phyloP scores from a whole-genome alignment of 1,284 basidiomycete species.

The Crocinoboletus sp. region DNA sequence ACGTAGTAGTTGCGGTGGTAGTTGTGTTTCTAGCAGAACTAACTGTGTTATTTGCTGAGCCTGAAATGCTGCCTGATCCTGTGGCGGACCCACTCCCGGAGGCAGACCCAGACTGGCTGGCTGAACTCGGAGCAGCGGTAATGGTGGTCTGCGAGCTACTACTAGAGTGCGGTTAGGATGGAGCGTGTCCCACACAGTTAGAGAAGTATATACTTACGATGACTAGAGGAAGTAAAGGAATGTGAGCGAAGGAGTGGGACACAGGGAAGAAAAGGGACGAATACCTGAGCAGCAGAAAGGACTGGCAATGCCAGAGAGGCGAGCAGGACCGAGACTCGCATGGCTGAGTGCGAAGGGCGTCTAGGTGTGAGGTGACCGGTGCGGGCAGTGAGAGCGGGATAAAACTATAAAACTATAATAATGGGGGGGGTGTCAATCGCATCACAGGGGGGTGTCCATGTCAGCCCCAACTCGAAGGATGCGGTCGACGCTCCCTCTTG shows the following conservation, averaged over 20 bases:
- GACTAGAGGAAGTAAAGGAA: slow-evolving; percentile 15
- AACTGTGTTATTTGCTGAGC: slow-evolving; percentile 16
- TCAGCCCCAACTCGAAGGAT: too few relatives aligned
- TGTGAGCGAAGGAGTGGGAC: neutral
- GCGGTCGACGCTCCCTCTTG: neutral
- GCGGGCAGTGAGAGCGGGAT: slow-evolving; percentile 9
- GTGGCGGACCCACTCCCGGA: slow-evolving; percentile 20
- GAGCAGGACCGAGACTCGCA: slow-evolving; percentile 23
- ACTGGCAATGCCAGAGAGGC: slow-evolving; percentile 22
- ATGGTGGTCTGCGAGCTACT: slow-evolving; percentile 39
- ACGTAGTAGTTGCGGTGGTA: slow-evolving; percentile 32
- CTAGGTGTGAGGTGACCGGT: slow-evolving; percentile 1
- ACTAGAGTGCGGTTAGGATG: slow-evolving; percentile 35
- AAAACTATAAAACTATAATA: slow-evolving; percentile 13
- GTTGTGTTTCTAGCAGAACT: slow-evolving; percentile 27
- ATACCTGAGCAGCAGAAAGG: slow-evolving; percentile 28
- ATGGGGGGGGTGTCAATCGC: slow-evolving; percentile 8
- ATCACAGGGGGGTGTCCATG: slow-evolving; percentile 13
- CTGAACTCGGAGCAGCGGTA: slow-evolving; percentile 39
- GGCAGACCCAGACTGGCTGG: slow-evolving; percentile 26
- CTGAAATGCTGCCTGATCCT: slow-evolving; percentile 24
- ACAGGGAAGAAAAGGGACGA: neutral
- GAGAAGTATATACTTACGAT: slow-evolving; percentile 23
- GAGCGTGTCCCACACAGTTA: slow-evolving; percentile 29
- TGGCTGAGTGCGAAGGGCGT: slow-evolving; percentile 5